phyloP scores from a whole-genome alignment of 768 basidiomycete species.

The Podaxis sp. region DNA sequence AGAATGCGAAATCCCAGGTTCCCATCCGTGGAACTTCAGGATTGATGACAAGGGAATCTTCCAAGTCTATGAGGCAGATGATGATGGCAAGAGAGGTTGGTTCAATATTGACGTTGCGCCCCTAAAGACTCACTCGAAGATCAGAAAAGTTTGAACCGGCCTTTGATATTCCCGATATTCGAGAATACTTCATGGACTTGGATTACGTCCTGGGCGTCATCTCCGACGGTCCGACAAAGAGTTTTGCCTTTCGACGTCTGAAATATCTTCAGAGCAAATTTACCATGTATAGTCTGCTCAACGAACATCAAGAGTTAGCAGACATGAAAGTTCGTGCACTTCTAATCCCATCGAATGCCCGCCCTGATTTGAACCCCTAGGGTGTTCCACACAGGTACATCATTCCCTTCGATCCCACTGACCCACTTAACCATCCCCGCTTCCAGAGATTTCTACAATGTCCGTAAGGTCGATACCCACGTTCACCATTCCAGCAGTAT shows the following conservation, averaged over 20 bases:
- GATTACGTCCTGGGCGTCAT: conserved; percentile 91
- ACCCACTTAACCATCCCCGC: background rate
- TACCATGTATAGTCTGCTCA: conserved; percentile 87
- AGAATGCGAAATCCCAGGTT: conserved; percentile 72
- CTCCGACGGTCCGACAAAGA: conserved; percentile 93
- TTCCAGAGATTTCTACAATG: conserved; percentile 95
- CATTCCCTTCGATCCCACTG: conserved; percentile 1
- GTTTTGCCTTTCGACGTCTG: conserved; percentile 88
- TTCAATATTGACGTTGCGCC: background rate
- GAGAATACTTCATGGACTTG: conserved; percentile 95
- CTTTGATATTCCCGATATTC: conserved; percentile 79
- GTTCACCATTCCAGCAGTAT: conserved; percentile 98
- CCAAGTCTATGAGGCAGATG: conserved; percentile 64
- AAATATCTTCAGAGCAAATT: conserved; percentile 94
- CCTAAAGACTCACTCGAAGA: background rate
- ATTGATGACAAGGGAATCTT: conserved; percentile 90
- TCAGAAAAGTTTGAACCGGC: conserved; percentile 48
- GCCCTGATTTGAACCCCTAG: conserved; percentile 32
- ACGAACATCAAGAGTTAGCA: conserved; percentile 90
- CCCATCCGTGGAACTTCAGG: conserved; percentile 61
- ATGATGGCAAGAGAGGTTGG: conserved; percentile 31
- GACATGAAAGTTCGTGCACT: conserved; percentile 86
- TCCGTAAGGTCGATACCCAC: conserved; percentile 98
- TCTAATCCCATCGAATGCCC: background rate
- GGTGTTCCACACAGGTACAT: conserved; percentile 79